phyloP scores from a whole-genome alignment of 1,284 basidiomycete genomes.

The Flammula alnicola region DNA sequence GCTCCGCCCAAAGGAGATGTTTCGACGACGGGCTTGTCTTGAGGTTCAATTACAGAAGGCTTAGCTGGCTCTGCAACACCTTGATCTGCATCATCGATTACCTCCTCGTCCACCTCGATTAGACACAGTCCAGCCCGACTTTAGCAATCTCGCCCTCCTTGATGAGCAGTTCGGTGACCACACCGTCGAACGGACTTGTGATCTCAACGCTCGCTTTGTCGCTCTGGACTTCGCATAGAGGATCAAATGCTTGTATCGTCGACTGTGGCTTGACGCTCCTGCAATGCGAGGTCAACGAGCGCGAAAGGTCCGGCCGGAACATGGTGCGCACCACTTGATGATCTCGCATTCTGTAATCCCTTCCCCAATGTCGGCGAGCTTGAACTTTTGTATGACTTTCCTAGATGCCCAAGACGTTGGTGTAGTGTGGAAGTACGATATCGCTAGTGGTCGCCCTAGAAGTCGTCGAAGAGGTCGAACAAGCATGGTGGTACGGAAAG shows the following conservation, averaged over 20 bases:
- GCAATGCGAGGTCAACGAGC: slow-evolving; percentile 11
- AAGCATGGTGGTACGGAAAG: slow-evolving; percentile 31
- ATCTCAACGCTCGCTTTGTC: slow-evolving; percentile 97
- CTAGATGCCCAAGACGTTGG: slow-evolving; percentile 38
- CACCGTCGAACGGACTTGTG: slow-evolving; percentile 86
- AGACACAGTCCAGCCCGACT: slow-evolving; percentile 86
- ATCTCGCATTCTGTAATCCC: slow-evolving; percentile 91
- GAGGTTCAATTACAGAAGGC: neutral
- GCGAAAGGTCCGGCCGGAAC: slow-evolving; percentile 28
- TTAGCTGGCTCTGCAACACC: slow-evolving; percentile 10
- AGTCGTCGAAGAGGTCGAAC: slow-evolving; percentile 34
- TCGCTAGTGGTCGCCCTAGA: slow-evolving; percentile 40
- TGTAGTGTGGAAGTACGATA: slow-evolving; percentile 53
- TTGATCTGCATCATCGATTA: slow-evolving; percentile 13
- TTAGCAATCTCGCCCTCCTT: slow-evolving; percentile 86
- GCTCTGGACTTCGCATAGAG: slow-evolving; percentile 91
- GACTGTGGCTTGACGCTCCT: slow-evolving; percentile 55
- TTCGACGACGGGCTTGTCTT: slow-evolving; percentile 1
- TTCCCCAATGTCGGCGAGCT: slow-evolving; percentile 95
- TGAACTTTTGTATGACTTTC: slow-evolving; percentile 72
- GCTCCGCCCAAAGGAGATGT: slow-evolving; percentile 13
- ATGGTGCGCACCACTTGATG: slow-evolving; percentile 75
- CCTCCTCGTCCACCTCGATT: slow-evolving; percentile 79
- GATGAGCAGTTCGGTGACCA: slow-evolving; percentile 74
- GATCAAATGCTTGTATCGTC: slow-evolving; percentile 80